Evolutionary conservation across 345 rosid genomes (phyloP).

Genomic region (Hibiscus trionum): DNA sequence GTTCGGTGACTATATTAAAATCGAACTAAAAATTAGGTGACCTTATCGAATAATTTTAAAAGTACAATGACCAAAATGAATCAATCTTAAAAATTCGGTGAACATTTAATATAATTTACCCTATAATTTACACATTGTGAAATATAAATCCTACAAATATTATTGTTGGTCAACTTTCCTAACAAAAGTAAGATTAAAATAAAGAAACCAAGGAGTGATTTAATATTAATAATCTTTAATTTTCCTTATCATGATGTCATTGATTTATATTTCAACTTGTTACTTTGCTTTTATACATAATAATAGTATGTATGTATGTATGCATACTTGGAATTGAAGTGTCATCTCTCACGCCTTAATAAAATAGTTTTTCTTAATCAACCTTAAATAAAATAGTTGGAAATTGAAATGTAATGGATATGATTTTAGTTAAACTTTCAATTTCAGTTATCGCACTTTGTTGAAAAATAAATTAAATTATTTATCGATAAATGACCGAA

Average conservation of each 20-base stretch:
- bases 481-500: not conserved
- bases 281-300: not conserved
- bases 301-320: no score
- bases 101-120: no score
- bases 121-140: no score
- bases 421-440: not conserved
- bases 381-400: not conserved
- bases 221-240: not conserved
- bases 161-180: not conserved
- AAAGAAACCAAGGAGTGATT: not conserved
- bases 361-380: not conserved
- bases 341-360: slow-evolving; percentile 1
- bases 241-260: not conserved
- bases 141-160: no score
- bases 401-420: not conserved
- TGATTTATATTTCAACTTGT: not conserved
- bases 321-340: not conserved
- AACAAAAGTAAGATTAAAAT: no score
- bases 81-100: no score
- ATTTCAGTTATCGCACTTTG: not conserved
- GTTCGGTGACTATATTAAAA: no score
- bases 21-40: no score
- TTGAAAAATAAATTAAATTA: no score
- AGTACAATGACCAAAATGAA: no score
- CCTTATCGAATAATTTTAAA: no score